Conservation (phyloP, 495 filamentous ascomycete species). For the Hypomontagnella monticulosa region DNA sequence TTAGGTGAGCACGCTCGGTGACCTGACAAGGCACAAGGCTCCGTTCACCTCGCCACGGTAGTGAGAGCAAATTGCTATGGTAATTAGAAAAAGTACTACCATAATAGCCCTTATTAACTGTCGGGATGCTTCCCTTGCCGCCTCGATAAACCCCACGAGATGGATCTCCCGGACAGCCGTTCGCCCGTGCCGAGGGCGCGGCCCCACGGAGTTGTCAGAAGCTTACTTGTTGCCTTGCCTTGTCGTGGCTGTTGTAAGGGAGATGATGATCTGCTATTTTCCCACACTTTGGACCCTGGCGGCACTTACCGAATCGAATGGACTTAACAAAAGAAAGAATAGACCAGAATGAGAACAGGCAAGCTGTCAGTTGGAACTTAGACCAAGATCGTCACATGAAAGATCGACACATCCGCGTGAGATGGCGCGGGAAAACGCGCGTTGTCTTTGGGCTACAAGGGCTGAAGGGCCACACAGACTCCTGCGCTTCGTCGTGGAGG, state of each 20-base stretch:
- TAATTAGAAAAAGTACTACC: background rate
- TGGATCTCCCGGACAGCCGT: slow-evolving; percentile 24
- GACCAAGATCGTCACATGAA: slow-evolving; percentile 35
- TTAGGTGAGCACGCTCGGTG: background rate
- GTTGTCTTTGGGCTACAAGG: slow-evolving; percentile 6
- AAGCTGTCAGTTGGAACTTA: slow-evolving; percentile 18
- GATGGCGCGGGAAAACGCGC: slow-evolving; percentile 35
- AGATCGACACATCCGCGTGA: slow-evolving; percentile 40
- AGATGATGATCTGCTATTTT: slow-evolving; percentile 38
- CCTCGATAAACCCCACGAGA: slow-evolving; percentile 38
- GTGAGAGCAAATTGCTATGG: background rate
- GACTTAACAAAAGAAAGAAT: slow-evolving; percentile 4
- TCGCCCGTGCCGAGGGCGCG: slow-evolving; percentile 25
- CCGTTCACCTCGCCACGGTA: slow-evolving; percentile 10
- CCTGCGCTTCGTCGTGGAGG: slow-evolving; percentile 6
- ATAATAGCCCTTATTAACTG: slow-evolving; percentile 13
- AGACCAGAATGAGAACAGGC: background rate
- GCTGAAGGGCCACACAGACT: background rate
- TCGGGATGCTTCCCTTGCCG: slow-evolving; percentile 12
- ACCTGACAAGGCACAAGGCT: slow-evolving; percentile 6
- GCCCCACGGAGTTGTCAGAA: slow-evolving; percentile 33
- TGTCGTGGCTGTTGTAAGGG: slow-evolving; percentile 28
- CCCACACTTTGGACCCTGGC: slow-evolving; percentile 22
- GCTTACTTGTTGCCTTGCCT: slow-evolving; percentile 10
- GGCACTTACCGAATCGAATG: slow-evolving; percentile 32